Conservation (phyloP, 2,329 filamentous ascomycete species). For the Fusarium sp. region DNA sequence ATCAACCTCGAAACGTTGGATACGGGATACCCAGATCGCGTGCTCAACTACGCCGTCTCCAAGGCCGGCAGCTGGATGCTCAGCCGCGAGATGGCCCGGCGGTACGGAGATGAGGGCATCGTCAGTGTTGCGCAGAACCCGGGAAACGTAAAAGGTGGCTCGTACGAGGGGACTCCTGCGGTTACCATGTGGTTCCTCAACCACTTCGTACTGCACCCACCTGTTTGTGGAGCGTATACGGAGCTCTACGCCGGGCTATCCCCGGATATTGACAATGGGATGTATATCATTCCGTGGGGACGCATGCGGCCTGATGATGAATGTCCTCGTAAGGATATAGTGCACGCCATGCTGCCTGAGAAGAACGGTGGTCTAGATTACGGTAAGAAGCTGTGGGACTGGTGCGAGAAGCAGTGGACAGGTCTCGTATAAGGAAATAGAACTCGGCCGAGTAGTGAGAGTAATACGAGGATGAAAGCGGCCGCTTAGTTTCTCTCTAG, state of each 20-base stretch:
- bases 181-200: constrained; percentile 42
- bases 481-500: background rate
- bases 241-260: constrained; percentile 57
- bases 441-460: constrained; percentile 21
- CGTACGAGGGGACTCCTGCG: constrained; percentile 32
- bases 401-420: constrained; percentile 43
- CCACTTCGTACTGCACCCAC: constrained; percentile 46
- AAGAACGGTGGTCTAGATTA: constrained; percentile 48
- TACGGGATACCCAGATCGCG: constrained; percentile 37
- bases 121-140: constrained; percentile 52
- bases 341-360: constrained; percentile 44
- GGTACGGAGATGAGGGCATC: constrained; percentile 42
- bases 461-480: constrained; percentile 23
- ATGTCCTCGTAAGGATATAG: constrained; percentile 45
- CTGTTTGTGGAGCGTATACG: constrained; percentile 55
- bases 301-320: constrained; percentile 37
- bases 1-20: constrained; percentile 47
- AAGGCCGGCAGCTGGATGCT: constrained; percentile 55
- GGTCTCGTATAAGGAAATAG: constrained; percentile 19
- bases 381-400: constrained; percentile 47
- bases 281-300: constrained; percentile 50
- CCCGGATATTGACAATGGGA: constrained; percentile 51
- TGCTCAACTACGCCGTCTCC: constrained; percentile 49
- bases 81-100: constrained; percentile 49
- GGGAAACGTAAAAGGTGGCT: constrained; percentile 51